Conservation (phyloP, 768 basidiomycete genomes). For the Amanita rubescens region DNA sequence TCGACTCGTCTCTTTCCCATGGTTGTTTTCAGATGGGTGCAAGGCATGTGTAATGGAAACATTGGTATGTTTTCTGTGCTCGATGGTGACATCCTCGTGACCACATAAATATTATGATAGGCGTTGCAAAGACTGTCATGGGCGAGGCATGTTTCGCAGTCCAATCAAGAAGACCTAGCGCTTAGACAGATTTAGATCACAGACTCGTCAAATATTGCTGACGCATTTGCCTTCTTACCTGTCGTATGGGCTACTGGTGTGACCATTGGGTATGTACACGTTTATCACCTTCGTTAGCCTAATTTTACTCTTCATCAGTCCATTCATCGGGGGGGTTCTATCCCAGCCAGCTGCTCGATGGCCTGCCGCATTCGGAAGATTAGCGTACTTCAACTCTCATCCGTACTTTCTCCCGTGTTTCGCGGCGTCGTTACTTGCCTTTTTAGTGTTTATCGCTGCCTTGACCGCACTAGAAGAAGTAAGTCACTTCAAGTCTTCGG, state of each 20-base stretch:
- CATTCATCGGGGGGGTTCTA: constrained; percentile 26
- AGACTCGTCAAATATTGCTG: constrained; percentile 30
- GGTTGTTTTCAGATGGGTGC: constrained; percentile 11
- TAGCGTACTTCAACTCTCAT: constrained; percentile 20
- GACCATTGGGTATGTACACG: constrained; percentile 22
- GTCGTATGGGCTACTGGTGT: constrained; percentile 28
- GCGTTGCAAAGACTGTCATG: neutral
- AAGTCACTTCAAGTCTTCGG: neutral
- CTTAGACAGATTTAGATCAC: constrained; percentile 35
- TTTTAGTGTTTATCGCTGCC: constrained; percentile 16
- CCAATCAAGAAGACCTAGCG: neutral
- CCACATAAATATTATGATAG: neutral
- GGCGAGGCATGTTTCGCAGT: neutral
- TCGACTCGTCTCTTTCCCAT: constrained; percentile 30
- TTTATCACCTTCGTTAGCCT: neutral
- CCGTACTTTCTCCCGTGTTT: constrained; percentile 32
- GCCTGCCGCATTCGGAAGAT: constrained; percentile 18
- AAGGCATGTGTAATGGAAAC: constrained; percentile 4
- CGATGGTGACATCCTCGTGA: constrained; percentile 30
- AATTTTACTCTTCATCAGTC: constrained; percentile 10
- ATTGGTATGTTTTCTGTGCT: constrained; percentile 9
- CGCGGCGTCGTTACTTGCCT: constrained; percentile 17
- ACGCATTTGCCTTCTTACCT: constrained; percentile 28
- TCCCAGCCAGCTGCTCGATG: constrained; percentile 22
- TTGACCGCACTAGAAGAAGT: constrained; percentile 23